phyloP scores from a whole-genome alignment of 352 stramenopile genomes.

The Aphanomyces euteiches region DNA sequence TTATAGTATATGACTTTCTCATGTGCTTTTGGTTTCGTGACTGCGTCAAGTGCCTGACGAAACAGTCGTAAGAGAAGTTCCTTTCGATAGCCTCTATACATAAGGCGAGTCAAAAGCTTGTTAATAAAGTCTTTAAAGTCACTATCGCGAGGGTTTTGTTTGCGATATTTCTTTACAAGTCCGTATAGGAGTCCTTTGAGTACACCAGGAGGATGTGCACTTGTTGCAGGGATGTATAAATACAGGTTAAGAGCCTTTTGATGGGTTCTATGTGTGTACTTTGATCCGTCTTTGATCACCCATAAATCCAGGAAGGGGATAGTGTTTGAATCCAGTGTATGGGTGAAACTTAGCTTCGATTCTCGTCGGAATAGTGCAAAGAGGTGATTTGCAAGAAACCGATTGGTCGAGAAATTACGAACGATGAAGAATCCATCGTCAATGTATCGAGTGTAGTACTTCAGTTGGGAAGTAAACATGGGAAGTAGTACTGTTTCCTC shows the following conservation, averaged over 20 bases:
- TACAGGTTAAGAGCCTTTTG: slow-evolving; percentile 24
- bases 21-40: neutral
- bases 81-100: neutral
- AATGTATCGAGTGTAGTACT: slow-evolving; percentile 6
- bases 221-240: slow-evolving; percentile 21
- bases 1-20: neutral
- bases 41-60: neutral
- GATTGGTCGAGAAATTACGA: neutral
- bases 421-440: slow-evolving; percentile 8
- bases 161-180: slow-evolving; percentile 1
- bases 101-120: neutral
- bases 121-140: slow-evolving; percentile 6
- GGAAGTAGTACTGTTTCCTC: slow-evolving; percentile 22
- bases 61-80: neutral
- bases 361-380: neutral
- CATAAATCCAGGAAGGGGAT: slow-evolving; percentile 3
- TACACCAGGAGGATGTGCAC: slow-evolving; percentile 24
- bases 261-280: slow-evolving; percentile 13
- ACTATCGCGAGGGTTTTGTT: neutral
- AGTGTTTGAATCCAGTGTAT: neutral
- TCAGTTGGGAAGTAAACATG: neutral
- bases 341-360: slow-evolving; percentile 2
- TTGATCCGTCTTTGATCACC: neutral
- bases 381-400: neutral
- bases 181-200: slow-evolving; percentile 14